Base-by-base conservation (phyloP, 495 filamentous ascomycete species). In the Hypoxylon fuscum region DNA sequence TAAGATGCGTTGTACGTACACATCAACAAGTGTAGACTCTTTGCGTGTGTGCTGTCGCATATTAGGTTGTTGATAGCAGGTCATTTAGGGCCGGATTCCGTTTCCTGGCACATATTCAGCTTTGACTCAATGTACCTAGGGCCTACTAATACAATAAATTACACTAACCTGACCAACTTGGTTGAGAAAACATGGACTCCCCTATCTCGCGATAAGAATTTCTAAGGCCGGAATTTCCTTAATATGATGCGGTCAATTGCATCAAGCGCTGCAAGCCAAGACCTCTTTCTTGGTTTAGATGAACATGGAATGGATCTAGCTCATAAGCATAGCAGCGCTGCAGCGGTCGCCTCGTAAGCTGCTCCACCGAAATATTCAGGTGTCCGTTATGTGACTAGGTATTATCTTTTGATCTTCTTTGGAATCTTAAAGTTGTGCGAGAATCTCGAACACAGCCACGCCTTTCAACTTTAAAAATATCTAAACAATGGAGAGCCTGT, bases 181-280 rank as follows among this genome's bases (percentile, higher is more conserved):
- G 11, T 18, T 21, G 17, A 27, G 20, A 34, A n/a, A 21, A 27
- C 42, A 29, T 56, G 31, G 42, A 23, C 42, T 34, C 27, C 9
- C 22, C 34, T 20, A 49, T 50, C 40, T 35, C 27, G 44, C 7
- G 11, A 29, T 42, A 9, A 20, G 1, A 57, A 52, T 29, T 57
- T 63, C 34, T 35, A 53, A 45, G 53, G 47, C 34, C 12, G 15
- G 31, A 38, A 17, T 45, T 32, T 54, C 22, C 35, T 34, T 17
- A 46, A n/a, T 45, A 22, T 60, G 34, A 20, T 18, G 34, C 14
- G 31, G 40, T 44, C 41, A 27, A 56, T 60, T 52, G 46, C 55
- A 51, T 55, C 55, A 59, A 23, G 43, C 42, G 32, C 29, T 65
- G 51, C 49, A 41, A 60, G 55, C 44, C 29, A 60, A 59, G 37